These are phyloP conservation scores for Russula sp. DNA, from an alignment of 768 basidiomycete genomes.

Conservation along the genomic window DNA sequence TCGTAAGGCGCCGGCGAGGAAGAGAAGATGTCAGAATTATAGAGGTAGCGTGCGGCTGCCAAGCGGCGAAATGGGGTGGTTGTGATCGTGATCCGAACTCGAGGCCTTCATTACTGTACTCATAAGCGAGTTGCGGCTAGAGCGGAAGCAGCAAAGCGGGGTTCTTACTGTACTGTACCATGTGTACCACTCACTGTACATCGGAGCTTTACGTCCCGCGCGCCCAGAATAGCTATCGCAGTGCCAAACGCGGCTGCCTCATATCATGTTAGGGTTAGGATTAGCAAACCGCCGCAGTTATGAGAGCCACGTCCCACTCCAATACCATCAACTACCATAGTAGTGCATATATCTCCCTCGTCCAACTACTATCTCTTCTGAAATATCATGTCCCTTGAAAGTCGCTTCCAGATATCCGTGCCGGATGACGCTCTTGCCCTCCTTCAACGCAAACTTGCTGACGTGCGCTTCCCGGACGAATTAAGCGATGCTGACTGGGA, in stretches of 20 bases:
- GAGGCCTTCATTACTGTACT: not conserved
- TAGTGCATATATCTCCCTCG: no score
- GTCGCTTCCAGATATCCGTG: slow-evolving; percentile 49
- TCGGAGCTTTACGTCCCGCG: no score
- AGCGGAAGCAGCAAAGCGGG: not conserved
- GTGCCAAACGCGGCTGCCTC: no score
- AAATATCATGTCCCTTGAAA: slow-evolving; percentile 33
- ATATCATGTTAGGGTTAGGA: no score
- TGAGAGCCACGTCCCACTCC: no score
- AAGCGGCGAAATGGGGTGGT: not conserved
- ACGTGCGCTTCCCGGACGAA: slow-evolving; percentile 55
- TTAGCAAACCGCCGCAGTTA: no score
- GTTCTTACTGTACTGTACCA: no score
- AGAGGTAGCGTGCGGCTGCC: not conserved
- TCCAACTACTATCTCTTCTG: not conserved
- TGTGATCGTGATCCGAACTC: not conserved
- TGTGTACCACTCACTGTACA: no score
- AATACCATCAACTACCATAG: no score
- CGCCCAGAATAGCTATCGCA: no score
- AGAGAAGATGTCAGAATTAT: not conserved
- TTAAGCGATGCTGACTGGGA: slow-evolving; percentile 49
- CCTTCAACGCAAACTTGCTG: slow-evolving; percentile 47
- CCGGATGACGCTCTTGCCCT: slow-evolving; percentile 42
- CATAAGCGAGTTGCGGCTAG: not conserved
- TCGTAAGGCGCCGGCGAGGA: no score